Base-by-base conservation (phyloP, 2,329 filamentous ascomycete species). In the Calonectria multiphialidica region DNA sequence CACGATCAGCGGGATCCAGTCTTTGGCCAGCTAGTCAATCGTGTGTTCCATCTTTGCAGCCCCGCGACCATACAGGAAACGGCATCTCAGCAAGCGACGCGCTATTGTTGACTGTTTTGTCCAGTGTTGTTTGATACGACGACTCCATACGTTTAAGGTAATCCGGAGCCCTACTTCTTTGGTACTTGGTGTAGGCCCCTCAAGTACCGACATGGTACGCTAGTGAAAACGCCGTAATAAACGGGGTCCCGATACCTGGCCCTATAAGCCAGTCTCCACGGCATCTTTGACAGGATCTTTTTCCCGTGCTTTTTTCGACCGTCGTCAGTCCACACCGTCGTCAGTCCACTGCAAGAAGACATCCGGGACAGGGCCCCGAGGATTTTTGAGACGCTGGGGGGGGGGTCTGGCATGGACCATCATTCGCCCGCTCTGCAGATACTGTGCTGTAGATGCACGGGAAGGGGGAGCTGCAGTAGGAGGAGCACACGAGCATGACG, bases 161-260 rank as follows among this genome's bases (percentile, higher is more conserved):
- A 40, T 33, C 44, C 49, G 42, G 30, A 61, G 55, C 45, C 33
- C 55, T 50, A 35, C 55, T 23, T 47, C 64, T 62, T 62, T n/a
- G 15, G 35, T 23, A 8, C 16, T 50, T 44, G 66, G 53, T 44
- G 50, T 21, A 42, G 15, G 64, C 25, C 37, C 42, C 33, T 37
- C 65, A 72, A 70, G 62, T 70, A 67, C 71, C 66, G 76, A 65
- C 75, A 77, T 78, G 73, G 68, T 68, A 63, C 74, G 57, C 74
- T 77, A 79, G 73, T 72, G 62, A 71, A 70, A 72, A 76, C 50
- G 72, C 73, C 76, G 73, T 76, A 79, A 70, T 71, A 73, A 77
- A 77, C 72, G 68, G 72, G 71, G 70, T 45, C 53, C 70, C 77
- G 44, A 16, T 44, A 47, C 45, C 47, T 15, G 8, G 66, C 42